Conservation (phyloP, 306 rosid genomes). For the Citrullus colocynthis region DNA sequence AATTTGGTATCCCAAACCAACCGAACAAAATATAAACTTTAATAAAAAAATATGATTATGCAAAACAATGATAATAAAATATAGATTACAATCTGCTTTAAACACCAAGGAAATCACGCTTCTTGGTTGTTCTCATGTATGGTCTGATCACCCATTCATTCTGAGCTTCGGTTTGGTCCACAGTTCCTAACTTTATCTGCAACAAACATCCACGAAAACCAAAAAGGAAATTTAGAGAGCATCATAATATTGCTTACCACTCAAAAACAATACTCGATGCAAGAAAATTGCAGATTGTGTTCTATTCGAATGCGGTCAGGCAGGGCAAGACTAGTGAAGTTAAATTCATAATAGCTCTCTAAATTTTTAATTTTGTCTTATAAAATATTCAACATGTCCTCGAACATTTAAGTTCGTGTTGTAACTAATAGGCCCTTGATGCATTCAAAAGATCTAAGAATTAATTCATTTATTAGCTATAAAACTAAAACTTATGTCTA, state of each 20-base stretch:
- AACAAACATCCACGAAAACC: not conserved
- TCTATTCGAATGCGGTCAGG: not conserved
- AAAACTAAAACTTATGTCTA: too few relatives aligned
- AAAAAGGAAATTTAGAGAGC: not conserved
- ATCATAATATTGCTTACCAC: not conserved
- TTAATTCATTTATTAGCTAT: too few relatives aligned
- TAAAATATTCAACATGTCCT: too few relatives aligned
- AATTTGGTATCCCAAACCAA: not conserved
- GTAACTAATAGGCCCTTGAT: too few relatives aligned
- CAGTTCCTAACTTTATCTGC: slow-evolving; percentile 75
- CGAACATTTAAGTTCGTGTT: too few relatives aligned
- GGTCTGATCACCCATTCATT: slow-evolving; percentile 73
- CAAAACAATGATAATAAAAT: not conserved
- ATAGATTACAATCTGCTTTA: not conserved
- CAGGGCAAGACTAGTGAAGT: not conserved
- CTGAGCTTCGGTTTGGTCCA: slow-evolving; percentile 73
- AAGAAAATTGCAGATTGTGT: not conserved
- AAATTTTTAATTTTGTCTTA: too few relatives aligned
- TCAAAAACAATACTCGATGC: not conserved
- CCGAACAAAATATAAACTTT: not conserved
- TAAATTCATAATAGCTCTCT: too few relatives aligned
- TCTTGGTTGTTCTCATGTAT: slow-evolving; percentile 67
- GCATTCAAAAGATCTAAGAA: too few relatives aligned
- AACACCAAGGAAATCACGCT: slow-evolving; percentile 43
- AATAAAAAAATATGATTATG: not conserved